Conservation (phyloP, 306 rosid genomes). For the Datisca glomerata region DNA sequence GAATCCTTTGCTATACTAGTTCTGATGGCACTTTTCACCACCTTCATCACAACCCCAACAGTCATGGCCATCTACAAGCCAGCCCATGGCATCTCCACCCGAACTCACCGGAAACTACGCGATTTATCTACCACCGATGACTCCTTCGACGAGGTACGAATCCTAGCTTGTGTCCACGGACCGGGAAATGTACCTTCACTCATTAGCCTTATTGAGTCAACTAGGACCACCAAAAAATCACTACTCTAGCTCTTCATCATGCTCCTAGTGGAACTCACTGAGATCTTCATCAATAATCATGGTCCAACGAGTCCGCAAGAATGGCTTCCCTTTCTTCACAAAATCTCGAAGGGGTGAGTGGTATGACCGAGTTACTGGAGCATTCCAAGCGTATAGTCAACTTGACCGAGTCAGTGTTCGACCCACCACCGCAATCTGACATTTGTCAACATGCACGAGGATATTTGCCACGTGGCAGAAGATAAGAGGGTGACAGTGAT, state of each 20-base stretch:
- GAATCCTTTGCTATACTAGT: constrained; percentile 88
- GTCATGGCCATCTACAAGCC: constrained; percentile 55
- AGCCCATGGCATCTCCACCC: constrained; percentile 39
- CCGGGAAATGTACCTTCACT: constrained; percentile 49
- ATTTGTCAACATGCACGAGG: constrained; percentile 38
- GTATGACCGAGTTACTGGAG: constrained; percentile 34
- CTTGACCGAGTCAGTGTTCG: constrained; percentile 42
- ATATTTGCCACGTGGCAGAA: constrained; percentile 37
- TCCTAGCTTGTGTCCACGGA: constrained; percentile 55
- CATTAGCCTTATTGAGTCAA: constrained; percentile 66
- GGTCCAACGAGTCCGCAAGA: constrained; percentile 50
- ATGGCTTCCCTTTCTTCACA: constrained; percentile 63
- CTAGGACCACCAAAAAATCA: constrained; percentile 46
- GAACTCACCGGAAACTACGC: no score
- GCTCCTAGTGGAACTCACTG: constrained; percentile 67
- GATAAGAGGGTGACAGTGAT: constrained; percentile 34
- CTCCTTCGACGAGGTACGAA: constrained; percentile 33
- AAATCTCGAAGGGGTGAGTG: constrained; percentile 12
- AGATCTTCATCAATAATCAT: constrained; percentile 53
- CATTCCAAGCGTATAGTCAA: constrained; percentile 45
- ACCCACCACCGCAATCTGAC: constrained; percentile 59
- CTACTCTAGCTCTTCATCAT: constrained; percentile 62
- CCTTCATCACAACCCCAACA: constrained; percentile 74
- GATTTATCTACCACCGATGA: no score
- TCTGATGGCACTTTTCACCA: constrained; percentile 86